phyloP scores from a whole-genome alignment of 2,329 filamentous ascomycete genomes.

The Diaporthe amygdali region DNA sequence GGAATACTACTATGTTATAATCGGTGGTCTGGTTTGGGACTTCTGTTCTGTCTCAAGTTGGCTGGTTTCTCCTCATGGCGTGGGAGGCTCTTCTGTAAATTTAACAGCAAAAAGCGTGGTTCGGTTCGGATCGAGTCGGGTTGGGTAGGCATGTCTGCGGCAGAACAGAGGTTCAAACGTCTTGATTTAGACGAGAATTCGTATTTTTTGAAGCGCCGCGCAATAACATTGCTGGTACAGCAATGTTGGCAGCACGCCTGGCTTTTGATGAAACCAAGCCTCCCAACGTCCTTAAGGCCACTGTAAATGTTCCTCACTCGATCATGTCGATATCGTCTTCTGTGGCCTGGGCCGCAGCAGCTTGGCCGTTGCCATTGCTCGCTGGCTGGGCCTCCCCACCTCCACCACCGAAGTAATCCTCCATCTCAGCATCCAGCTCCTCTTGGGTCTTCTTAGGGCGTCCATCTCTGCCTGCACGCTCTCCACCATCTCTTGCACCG shows the following conservation, averaged over 20 bases:
- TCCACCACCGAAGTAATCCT: conserved; percentile 78
- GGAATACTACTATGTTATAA: not conserved
- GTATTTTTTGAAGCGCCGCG: not conserved
- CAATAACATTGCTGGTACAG: not conserved
- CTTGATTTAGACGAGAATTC: not conserved
- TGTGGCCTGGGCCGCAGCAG: conserved; percentile 5
- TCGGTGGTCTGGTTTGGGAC: conserved; percentile 36
- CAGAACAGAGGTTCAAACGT: not conserved
- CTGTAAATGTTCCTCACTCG: conserved; percentile 24
- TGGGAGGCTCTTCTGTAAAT: not conserved
- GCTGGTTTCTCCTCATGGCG: not conserved
- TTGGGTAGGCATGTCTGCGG: not conserved
- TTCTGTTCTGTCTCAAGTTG: conserved; percentile 17
- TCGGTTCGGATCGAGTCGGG: not conserved
- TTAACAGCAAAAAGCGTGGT: not conserved
- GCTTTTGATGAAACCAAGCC: not conserved
- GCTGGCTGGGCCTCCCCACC: conserved; percentile 33
- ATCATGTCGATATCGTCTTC: conserved; percentile 37
- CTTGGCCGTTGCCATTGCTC: conserved; percentile 47
- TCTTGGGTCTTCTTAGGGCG: conserved; percentile 86
- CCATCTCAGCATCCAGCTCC: conserved; percentile 96
- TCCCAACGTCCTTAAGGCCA: not conserved
- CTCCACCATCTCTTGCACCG: conserved; percentile 45
- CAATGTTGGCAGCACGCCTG: not conserved
- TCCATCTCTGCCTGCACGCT: conserved; percentile 53